A percentile compares a stretch with the other conserved stretches of the same genome.
These are phyloP conservation scores for Penicillium herquei DNA, from an alignment of 495 filamentous ascomycete species.

Conservation along the genomic window DNA sequence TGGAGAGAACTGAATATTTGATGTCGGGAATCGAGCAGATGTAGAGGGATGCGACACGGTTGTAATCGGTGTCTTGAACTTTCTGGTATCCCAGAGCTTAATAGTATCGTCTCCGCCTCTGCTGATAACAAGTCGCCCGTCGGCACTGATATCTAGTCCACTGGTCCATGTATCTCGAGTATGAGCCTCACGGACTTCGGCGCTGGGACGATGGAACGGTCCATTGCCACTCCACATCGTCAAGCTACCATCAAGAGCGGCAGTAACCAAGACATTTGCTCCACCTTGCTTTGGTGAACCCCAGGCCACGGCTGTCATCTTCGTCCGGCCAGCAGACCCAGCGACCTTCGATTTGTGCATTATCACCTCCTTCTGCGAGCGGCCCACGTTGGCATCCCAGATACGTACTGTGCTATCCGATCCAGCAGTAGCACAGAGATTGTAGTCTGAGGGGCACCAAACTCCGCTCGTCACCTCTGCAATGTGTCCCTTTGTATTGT, in stretches of 20 bases:
- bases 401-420: constrained; percentile 93
- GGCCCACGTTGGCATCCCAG: constrained; percentile 89
- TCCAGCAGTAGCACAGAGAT: constrained; percentile 83
- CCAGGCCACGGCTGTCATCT: constrained; percentile 93
- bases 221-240: constrained; percentile 92
- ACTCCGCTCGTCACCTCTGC: constrained; percentile 82
- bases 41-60: constrained; percentile 78
- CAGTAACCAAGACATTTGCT: constrained; percentile 75
- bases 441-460: constrained; percentile 83
- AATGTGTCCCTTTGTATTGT: constrained; percentile 95
- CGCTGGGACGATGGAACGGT: constrained; percentile 80
- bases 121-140: constrained; percentile 86
- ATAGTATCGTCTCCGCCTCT: constrained; percentile 86
- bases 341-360: constrained; percentile 87
- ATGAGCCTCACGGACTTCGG: constrained; percentile 84
- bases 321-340: constrained; percentile 83
- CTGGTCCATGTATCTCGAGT: constrained; percentile 84
- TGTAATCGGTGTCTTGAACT: constrained; percentile 85
- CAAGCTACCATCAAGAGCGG: constrained; percentile 85
- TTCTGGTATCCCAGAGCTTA: constrained; percentile 93
- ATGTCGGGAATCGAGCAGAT: constrained; percentile 75
- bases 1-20: constrained; percentile 87
- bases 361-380: constrained; percentile 87
- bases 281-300: constrained; percentile 73
- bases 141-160: constrained; percentile 85